Conservation (phyloP, 257 asterid species). For the Pogostemon cablin region DNA sequence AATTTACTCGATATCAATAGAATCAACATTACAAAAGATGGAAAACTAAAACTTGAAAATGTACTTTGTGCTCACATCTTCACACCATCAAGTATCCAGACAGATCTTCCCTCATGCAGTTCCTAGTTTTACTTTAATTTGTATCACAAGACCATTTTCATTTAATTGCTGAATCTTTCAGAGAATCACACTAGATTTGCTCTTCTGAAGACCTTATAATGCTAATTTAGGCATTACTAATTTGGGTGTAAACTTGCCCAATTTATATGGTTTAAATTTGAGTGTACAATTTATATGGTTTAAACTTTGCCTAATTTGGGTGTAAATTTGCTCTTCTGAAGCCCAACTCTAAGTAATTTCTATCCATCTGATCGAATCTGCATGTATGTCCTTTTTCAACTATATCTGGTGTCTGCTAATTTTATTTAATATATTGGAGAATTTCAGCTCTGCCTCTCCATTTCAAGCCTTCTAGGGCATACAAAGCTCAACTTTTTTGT, state of each 20-base stretch:
- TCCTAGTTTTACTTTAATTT: slow-evolving; percentile 6
- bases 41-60: background rate
- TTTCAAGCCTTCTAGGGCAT: too few relatives aligned
- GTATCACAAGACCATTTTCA: background rate
- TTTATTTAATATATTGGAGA: too few relatives aligned
- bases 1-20: background rate
- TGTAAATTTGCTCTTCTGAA: too few relatives aligned
- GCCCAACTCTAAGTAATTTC: too few relatives aligned
- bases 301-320: too few relatives aligned
- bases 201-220: background rate
- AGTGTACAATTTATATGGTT: too few relatives aligned
- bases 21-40: background rate
- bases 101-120: slow-evolving; percentile 14
- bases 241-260: background rate
- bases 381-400: too few relatives aligned
- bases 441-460: too few relatives aligned
- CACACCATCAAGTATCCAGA: background rate
- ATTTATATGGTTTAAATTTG: too few relatives aligned
- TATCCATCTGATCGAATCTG: too few relatives aligned
- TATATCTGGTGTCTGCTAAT: too few relatives aligned
- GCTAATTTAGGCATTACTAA: background rate
- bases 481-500: too few relatives aligned
- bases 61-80: background rate
- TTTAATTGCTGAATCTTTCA: background rate
- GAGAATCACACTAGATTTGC: background rate